A percentile compares a stretch with the other conserved stretches of the same genome.
phyloP scores from a whole-genome alignment of 2,329 filamentous ascomycete genomes.

The Lojkania enalia region DNA sequence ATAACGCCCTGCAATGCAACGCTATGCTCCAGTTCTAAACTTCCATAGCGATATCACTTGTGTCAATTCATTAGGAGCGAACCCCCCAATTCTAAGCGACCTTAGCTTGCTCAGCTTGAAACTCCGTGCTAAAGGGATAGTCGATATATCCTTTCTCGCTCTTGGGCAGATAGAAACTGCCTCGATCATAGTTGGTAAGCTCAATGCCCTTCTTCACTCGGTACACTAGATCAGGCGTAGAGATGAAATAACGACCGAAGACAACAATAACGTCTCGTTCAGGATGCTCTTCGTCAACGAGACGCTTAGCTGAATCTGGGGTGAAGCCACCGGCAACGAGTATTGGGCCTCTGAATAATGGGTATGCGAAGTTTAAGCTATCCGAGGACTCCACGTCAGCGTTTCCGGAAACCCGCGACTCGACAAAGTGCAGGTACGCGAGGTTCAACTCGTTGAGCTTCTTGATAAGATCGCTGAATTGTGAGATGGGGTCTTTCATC shows the following conservation, averaged over 20 bases:
- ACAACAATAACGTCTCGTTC: conserved; percentile 51
- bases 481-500: conserved; percentile 63
- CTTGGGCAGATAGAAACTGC: conserved; percentile 49
- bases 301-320: conserved; percentile 41
- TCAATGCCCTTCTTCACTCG: conserved; percentile 49
- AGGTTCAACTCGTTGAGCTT: conserved; percentile 56
- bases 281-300: conserved; percentile 48
- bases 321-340: conserved; percentile 50
- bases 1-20: too few species aligned
- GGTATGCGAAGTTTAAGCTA: conserved; percentile 27
- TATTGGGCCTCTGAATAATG: conserved; percentile 35
- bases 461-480: conserved; percentile 61
- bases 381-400: conserved; percentile 29
- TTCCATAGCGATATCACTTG: too few species aligned
- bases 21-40: too few species aligned
- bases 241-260: conserved; percentile 55
- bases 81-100: too few species aligned
- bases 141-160: conserved; percentile 47
- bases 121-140: conserved; percentile 47
- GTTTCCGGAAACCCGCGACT: conserved; percentile 58
- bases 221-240: conserved; percentile 54
- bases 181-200: conserved; percentile 51
- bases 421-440: conserved; percentile 55
- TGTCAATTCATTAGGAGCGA: too few species aligned
- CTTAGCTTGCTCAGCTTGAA: conserved; percentile 11